phyloP scores from a whole-genome alignment of 2,329 filamentous ascomycete genomes.

The Blastomyces emzantsi region DNA sequence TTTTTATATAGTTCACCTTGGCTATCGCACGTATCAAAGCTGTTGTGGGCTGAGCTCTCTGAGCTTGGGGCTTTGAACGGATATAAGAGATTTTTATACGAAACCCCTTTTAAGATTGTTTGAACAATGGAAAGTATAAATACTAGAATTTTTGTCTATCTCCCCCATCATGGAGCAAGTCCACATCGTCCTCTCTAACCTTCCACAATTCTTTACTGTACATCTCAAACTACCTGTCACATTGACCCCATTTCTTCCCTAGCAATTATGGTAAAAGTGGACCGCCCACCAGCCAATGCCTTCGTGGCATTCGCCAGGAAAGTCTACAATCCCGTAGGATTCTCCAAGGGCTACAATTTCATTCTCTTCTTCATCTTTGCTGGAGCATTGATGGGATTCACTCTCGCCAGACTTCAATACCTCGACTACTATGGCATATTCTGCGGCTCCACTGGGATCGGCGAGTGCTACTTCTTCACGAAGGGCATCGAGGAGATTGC shows the following conservation, averaged over 20 bases:
- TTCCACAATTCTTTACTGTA: background rate
- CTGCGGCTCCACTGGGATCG: conserved; percentile 26
- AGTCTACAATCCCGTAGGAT: conserved; percentile 37
- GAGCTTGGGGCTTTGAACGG: background rate
- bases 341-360: conserved; percentile 51
- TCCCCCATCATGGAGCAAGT: background rate
- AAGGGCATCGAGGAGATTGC: conserved; percentile 30
- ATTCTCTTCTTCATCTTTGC: conserved; percentile 42
- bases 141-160: background rate
- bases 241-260: background rate
- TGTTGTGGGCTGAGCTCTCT: background rate
- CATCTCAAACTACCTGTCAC: background rate
- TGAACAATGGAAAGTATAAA: background rate
- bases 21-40: background rate
- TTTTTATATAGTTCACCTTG: background rate
- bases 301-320: conserved; percentile 7
- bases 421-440: conserved; percentile 37
- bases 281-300: conserved; percentile 8
- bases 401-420: conserved; percentile 41
- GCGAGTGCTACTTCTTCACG: conserved; percentile 39
- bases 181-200: background rate
- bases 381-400: conserved; percentile 42
- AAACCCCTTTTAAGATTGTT: background rate
- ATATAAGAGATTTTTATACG: background rate
- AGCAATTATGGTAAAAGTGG: conserved; percentile 8